These are phyloP conservation scores for Arabis hirsuta DNA, from an alignment of 345 rosid species.

Conservation along the genomic window DNA sequence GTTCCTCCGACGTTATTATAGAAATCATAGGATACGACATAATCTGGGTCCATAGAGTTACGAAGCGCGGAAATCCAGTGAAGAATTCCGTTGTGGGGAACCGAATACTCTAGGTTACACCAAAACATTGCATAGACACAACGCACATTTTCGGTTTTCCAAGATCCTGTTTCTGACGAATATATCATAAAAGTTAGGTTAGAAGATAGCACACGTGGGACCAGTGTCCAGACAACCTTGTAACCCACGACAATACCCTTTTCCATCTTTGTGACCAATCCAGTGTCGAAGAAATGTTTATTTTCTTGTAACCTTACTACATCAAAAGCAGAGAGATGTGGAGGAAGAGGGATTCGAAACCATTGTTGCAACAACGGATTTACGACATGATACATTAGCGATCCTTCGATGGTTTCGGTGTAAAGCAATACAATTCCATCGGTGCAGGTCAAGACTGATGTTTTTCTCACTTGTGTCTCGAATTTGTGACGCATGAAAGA, in stretches of 20 bases:
- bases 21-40: not conserved
- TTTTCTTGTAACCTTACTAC: not conserved
- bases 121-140: not conserved
- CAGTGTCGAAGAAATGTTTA: not conserved
- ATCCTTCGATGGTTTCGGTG: no score
- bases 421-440: no score
- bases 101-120: not conserved
- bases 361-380: not conserved
- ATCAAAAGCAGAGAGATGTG: not conserved
- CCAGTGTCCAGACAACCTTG: not conserved
- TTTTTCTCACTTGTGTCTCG: no score
- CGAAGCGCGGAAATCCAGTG: not conserved
- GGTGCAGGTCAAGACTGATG: no score
- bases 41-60: not conserved
- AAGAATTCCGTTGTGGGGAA: not conserved
- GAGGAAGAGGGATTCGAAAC: not conserved
- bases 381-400: not conserved
- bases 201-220: not conserved
- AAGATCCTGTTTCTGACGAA: not conserved
- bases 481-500: no score
- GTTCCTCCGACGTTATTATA: not conserved
- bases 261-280: constrained; percentile 1
- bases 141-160: not conserved
- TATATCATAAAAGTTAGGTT: not conserved
- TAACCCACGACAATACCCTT: not conserved